Evolutionary conservation across 352 stramenopile genomes (phyloP), one percentile per base, ranked within the genome.

Genomic region (Phytophthora aleatoria): DNA sequence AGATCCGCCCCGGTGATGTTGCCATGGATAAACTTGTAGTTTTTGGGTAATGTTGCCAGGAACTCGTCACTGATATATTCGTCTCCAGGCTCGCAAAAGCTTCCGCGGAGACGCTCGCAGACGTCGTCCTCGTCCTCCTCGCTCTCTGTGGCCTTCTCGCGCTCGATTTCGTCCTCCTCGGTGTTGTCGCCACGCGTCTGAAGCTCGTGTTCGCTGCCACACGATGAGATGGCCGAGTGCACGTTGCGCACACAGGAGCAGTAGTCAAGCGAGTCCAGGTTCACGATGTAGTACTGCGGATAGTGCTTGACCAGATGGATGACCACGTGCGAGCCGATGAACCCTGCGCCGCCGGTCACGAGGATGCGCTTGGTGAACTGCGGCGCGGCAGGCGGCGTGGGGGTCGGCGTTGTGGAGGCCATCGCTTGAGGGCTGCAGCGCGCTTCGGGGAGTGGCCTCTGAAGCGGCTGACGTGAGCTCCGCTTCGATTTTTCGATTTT

Each of bases 11-110:
- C 91, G 49, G 75, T 88, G 77, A 99, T 99, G 69, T 98, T 97
- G 43, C 97, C 97, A 71, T 99, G 98, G 52, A 99, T 96, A 72
- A 99, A 99, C 76, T 98, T 98, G 82, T 98, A 91, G 61, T 91
- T 91, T 43, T 24, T 59, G 0, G 81, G 81, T 28, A 90, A 61
- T 7, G 54, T 69, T 6, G 67, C 64, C 1, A 61, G 16, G 42
- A 53, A 62, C 28, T 64, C 56, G 43, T 76, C 51, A 49, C 64
- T 73, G 12, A 64, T 39, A 24, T 47, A 63, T 0, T 72, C 61
- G 13, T 81, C 58, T 24, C 81, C 72, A 20, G 69, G 78, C 52
- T 88, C 77, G 39, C 80, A 87, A 60, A 89, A 90, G 49, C 76
- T 88, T 31, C 79, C 74, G 3, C 79, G 79, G 7, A 89, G 69